These are phyloP conservation scores for Cyclospora cayetanensis DNA, from an alignment of 169 alveolate species.

Conservation along the genomic window DNA sequence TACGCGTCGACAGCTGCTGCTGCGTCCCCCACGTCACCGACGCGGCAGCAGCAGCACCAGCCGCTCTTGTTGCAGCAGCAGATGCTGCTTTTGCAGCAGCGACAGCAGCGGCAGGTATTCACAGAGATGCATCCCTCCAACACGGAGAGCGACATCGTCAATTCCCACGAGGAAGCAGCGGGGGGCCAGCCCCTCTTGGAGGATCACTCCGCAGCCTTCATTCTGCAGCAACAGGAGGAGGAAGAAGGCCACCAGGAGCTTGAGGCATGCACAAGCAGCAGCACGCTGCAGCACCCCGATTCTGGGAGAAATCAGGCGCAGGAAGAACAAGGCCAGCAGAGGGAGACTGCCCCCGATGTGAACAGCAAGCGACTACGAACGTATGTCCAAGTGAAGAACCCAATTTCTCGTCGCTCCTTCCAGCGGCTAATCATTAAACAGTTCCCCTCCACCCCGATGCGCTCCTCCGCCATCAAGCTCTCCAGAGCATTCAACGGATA, in stretches of 20 bases:
- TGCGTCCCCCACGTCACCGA: too few species aligned
- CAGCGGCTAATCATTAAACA: constrained; percentile 49
- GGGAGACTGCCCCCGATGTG: neutral
- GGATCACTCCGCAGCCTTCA: neutral
- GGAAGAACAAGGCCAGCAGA: neutral
- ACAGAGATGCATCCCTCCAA: neutral
- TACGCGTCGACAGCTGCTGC: too few species aligned
- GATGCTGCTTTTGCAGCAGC: neutral
- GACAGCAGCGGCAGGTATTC: neutral
- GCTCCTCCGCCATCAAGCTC: neutral
- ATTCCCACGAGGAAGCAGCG: neutral
- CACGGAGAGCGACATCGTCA: neutral
- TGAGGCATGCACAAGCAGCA: too few species aligned
- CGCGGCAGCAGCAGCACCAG: neutral
- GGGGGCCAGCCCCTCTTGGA: constrained; percentile 5
- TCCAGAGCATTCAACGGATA: neutral
- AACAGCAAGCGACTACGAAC: neutral
- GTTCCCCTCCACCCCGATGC: neutral
- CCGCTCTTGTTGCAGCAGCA: constrained; percentile 8
- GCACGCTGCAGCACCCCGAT: constrained; percentile 36
- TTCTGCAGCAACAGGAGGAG: constrained; percentile 11
- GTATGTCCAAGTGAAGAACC: neutral
- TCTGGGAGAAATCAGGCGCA: too few species aligned
- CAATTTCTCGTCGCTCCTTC: neutral
- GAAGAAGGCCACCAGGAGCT: too few species aligned